Conservation (phyloP, 257 asterid genomes). For the Voacanga thouarsii region DNA sequence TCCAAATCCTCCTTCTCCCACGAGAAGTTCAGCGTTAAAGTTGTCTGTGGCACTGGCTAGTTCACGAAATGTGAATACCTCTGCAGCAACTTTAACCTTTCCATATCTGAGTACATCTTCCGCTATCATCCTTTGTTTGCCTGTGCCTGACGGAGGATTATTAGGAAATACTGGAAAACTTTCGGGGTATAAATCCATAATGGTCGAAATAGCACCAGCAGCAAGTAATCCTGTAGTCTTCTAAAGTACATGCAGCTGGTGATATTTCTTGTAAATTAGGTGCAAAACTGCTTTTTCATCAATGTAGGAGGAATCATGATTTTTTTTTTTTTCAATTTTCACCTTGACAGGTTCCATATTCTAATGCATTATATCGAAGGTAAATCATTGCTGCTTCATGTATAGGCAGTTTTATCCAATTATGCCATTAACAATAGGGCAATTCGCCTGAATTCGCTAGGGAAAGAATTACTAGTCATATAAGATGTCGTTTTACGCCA, state of each 20-base stretch:
- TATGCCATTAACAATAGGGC: too few species aligned
- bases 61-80: slow-evolving; percentile 76
- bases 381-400: background rate
- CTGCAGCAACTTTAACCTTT: slow-evolving; percentile 45
- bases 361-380: background rate
- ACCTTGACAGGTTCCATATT: background rate
- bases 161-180: background rate
- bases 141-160: slow-evolving; percentile 29
- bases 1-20: slow-evolving; percentile 92
- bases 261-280: background rate
- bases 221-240: background rate
- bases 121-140: slow-evolving; percentile 47
- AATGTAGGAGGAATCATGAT: too few species aligned
- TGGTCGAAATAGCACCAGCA: background rate
- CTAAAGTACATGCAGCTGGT: background rate
- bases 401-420: too few species aligned
- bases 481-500: background rate
- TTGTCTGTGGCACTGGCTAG: slow-evolving; percentile 74
- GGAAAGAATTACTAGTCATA: too few species aligned
- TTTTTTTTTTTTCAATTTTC: background rate
- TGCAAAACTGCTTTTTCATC: background rate
- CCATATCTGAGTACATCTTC: slow-evolving; percentile 50
- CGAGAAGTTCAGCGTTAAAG: slow-evolving; percentile 64
- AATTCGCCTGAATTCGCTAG: too few species aligned
- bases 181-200: background rate